Conservation (phyloP, 2,329 filamentous ascomycete genomes). For the Biscogniauxia mediterranea region DNA sequence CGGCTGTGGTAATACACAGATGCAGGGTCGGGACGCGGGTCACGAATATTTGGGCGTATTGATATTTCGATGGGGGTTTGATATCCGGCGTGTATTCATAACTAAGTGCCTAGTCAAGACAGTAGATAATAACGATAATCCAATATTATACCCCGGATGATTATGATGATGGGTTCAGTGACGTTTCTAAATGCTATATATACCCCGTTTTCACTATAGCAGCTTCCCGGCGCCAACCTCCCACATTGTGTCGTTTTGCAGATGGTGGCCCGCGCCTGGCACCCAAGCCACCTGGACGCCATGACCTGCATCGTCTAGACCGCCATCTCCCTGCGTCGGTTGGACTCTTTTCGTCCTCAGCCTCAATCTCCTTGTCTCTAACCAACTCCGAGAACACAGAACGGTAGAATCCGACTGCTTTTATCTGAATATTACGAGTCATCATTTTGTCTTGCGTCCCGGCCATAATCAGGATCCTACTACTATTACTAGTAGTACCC, state of each 20-base stretch:
- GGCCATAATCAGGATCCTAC: slow-evolving; percentile 39
- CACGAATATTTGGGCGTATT: not conserved
- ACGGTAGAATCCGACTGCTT: slow-evolving; percentile 40
- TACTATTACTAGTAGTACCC: slow-evolving; percentile 15
- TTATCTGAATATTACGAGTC: slow-evolving; percentile 35
- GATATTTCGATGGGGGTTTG: not conserved
- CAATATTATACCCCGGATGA: not conserved
- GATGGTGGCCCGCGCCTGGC: slow-evolving; percentile 47
- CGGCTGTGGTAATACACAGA: too few species aligned
- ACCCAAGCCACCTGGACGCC: slow-evolving; percentile 44
- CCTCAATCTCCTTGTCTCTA: slow-evolving; percentile 31
- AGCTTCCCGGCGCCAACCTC: slow-evolving; percentile 46
- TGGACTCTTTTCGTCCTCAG: slow-evolving; percentile 9
- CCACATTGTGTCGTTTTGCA: slow-evolving; percentile 53
- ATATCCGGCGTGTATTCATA: not conserved
- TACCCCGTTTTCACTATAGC: slow-evolving; percentile 19
- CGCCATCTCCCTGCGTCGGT: slow-evolving; percentile 21
- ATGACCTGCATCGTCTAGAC: slow-evolving; percentile 27
- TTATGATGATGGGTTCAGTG: not conserved
- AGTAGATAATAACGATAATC: not conserved
- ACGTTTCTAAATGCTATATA: too few species aligned
- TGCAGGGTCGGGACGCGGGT: too few species aligned
- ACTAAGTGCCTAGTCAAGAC: not conserved
- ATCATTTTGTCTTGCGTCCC: slow-evolving; percentile 43
- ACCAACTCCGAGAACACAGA: slow-evolving; percentile 32